Evolutionary conservation across 441 rosid species (phyloP), one percentile per base, ranked within the genome.

Genomic region (Gossypium davidsonii): DNA sequence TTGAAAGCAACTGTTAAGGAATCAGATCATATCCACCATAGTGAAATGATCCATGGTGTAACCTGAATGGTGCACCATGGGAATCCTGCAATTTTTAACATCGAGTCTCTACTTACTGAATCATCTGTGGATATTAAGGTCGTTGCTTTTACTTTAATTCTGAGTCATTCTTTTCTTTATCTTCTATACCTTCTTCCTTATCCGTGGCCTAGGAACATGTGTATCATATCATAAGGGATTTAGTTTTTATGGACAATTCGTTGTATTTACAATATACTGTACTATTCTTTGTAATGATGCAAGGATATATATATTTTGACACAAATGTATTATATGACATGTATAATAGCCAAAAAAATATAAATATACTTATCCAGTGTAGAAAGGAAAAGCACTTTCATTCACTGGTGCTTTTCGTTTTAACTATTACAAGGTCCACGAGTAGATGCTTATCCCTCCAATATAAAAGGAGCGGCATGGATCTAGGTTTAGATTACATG

Each of bases 401-500:
- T 58, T 23, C 37, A 46, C 63, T 51, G 55, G 62, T 17, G n/a
- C 49, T 64, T 39, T 53, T 53, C 12, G 64, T 21, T 67, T 64
- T 66, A 18, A 69, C 68, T 52, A 63, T 51, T 51, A 66, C 70
- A 71, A 94, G 97, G 85, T 86, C 89, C 48, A 42, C 57, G 82
- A 69, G 63, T 94, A 76, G 56, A 79, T 42, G 76, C 76, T 28
- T 75, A 83, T 72, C 91, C 96, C 14, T 71, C 84, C 20, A 85
- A 79, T 86, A 81, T 74, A 51, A 84, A 79, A 95, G 97, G 89
- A 84, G 77, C 84, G 89, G 74, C 77, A 74, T 57, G 98, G 97
- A 44, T 81, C 97, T 49, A 42, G 98, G 97, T 67, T 83, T 92
- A 44, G 97, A 90, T 79, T 87, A 90, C 79, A 78, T 89, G 86